Conservation (phyloP, 192 early-diverging fungal genomes). For the Entomortierella parvispora region DNA sequence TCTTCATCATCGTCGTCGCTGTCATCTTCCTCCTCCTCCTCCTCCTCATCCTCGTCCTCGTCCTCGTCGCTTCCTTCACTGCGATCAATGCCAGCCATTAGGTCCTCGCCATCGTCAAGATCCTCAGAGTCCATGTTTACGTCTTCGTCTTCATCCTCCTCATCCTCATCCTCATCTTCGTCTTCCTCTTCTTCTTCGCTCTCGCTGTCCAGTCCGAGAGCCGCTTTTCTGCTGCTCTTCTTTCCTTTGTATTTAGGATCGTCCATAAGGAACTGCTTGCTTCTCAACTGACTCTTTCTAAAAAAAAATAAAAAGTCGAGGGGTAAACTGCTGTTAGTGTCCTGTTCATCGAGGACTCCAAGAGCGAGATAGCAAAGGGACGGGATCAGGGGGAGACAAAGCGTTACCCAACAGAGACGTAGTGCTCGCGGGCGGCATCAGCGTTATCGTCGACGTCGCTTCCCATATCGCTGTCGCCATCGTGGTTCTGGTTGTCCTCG, state of each 20-base stretch:
- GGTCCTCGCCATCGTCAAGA: slow-evolving; percentile 60
- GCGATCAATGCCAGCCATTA: slow-evolving; percentile 55
- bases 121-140: slow-evolving; percentile 34
- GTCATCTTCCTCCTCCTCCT: slow-evolving; percentile 45
- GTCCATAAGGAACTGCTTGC: slow-evolving; percentile 68
- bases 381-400: neutral
- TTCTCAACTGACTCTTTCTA: slow-evolving; percentile 70
- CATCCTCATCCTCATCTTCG: slow-evolving; percentile 47
- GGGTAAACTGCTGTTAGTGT: too few relatives aligned
- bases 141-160: slow-evolving; percentile 51
- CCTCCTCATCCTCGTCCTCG: slow-evolving; percentile 45
- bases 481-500: slow-evolving; percentile 65
- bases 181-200: slow-evolving; percentile 55
- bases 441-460: slow-evolving; percentile 62
- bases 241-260: slow-evolving; percentile 81
- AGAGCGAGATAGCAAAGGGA: too few relatives aligned
- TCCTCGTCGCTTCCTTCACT: slow-evolving; percentile 38
- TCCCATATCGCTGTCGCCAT: slow-evolving; percentile 59
- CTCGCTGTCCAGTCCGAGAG: slow-evolving; percentile 62
- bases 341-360: too few relatives aligned
- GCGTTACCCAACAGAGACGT: slow-evolving; percentile 69
- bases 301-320: neutral
- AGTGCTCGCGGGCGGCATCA: slow-evolving; percentile 69
- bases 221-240: slow-evolving; percentile 70
- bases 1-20: slow-evolving; percentile 43